Evolutionary conservation across 2,329 filamentous ascomycete genomes (phyloP), one percentile per base, ranked within the genome.

Genomic region (Penicillium expansum): DNA sequence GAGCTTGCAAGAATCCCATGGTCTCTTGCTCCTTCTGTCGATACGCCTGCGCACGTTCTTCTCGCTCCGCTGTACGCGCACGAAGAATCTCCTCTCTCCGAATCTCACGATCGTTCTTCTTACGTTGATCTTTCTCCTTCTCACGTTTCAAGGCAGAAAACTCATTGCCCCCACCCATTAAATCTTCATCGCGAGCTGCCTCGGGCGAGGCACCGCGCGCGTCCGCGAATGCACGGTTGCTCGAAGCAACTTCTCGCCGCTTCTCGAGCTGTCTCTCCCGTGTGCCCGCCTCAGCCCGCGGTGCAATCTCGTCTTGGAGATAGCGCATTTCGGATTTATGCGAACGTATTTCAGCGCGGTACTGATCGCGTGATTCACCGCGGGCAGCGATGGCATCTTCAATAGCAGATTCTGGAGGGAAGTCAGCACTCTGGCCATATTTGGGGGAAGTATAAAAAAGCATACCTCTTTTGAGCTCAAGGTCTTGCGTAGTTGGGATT

Each of bases 201-300:
- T 79, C 82, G 0, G 87, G 84, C 13, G 86, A 87, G 61, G 82
- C 86, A 20, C 76, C 77, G 4, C 62, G 79, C 70, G 56, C 85
- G 77, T 75, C 71, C 9, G 78, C 79, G 69, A 96, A 96, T 11
- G 83, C 82, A 27, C 86, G 83, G 78, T 95, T 87, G 63, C 87
- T 85, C 7, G 88, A 86, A 30, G 89, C 88, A 5, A 83, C 79
- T 60, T 89, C 88, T 33, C 82, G 83, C 62, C 87, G 88, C 82
- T 97, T 97, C 77, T 99, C 93, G 1, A 97, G 81, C 68, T 86
- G 84, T 11, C 93, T 86, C 76, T 96, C 93, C 44, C 87, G 86
- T 1, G 89, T 90, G 0, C 92, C 92, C 0, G 92, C 79, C 58
- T 94, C 91, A 0, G 93, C 91, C 11, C 91, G 89, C 0, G 93